Evolutionary conservation across 129 eudicot species (phyloP), one percentile per base, ranked within the genome.

Genomic region (Oenanthe sinensis): DNA sequence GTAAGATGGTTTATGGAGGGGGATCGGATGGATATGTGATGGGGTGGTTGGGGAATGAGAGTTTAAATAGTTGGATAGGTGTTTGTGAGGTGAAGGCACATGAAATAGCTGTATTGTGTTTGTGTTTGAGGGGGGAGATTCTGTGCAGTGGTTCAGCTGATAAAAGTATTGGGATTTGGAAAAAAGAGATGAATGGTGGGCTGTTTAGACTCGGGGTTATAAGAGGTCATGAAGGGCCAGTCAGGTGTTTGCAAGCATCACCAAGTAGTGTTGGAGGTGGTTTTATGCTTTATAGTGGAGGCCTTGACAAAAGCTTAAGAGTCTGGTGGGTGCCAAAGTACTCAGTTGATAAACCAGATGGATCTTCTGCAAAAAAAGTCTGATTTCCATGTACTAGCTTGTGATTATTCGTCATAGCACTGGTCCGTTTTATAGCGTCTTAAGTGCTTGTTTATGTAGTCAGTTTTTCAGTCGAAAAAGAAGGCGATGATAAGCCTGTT

Each of bases 241-340:
- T 95, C 11, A 95, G 87, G 78, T 95, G 99, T 79, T 76, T 95
- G 79, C 97, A 92, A 65, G 91, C 88, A 6, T 90, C 90, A 24
- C 79, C 83, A 2, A 81, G 75, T 60, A 78, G 83, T 82, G 86
- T 90, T 77, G 97, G 97, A 52, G 96, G 90, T 36, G 97, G 97
- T 33, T 92, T 88, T 65, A 80, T 95, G 92, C 82, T 95, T n/a
- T 95, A 92, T 73, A 91, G 94, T 85, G 99, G 97, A 12, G 86
- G 99, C 50, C 91, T 91, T 74, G 99, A 95, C 67, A 90, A 85
- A 80, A 92, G 94, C 82, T 75, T 92, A 10, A 88, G 97, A 75
- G 99, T 95, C 84, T 95, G 99, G 99, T 91, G 96, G 99, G 93
- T 95, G 67, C 92, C 98, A 4, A 82, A 77, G 74, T 85, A 80